Percentiles rank a stretch among this genome's conserved stretches.
Conservation (phyloP, 2,329 filamentous ascomycete species). For the Mollisia scopiformis region DNA sequence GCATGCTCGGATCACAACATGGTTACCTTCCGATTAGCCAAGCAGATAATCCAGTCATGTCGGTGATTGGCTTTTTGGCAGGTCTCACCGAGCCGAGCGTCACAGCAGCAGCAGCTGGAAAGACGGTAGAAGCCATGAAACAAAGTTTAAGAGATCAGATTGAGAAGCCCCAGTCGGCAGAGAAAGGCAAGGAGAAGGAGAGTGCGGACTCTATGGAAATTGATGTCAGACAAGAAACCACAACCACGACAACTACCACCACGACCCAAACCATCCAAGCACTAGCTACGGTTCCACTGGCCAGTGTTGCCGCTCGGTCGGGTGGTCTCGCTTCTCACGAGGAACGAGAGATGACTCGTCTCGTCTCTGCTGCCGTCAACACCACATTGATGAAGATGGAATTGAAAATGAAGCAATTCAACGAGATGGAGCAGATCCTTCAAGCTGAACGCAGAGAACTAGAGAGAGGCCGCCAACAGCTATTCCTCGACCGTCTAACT, state of each 20-base stretch:
- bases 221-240: slow-evolving; percentile 55
- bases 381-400: slow-evolving; percentile 94
- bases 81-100: slow-evolving; percentile 88
- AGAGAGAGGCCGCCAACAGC: slow-evolving; percentile 86
- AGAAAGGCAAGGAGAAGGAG: slow-evolving; percentile 60
- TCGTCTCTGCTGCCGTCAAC: slow-evolving; percentile 91
- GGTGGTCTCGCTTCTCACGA: slow-evolving; percentile 92
- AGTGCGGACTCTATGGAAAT: slow-evolving; percentile 66
- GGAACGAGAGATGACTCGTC: slow-evolving; percentile 92
- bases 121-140: slow-evolving; percentile 85
- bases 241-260: slow-evolving; percentile 51
- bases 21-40: slow-evolving; percentile 89
- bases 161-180: slow-evolving; percentile 58
- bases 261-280: slow-evolving; percentile 50
- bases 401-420: slow-evolving; percentile 93
- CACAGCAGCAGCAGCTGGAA: slow-evolving; percentile 87
- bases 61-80: slow-evolving; percentile 91
- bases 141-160: slow-evolving; percentile 78
- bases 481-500: slow-evolving; percentile 88
- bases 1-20: slow-evolving; percentile 71
- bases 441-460: slow-evolving; percentile 92
- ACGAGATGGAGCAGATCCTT: slow-evolving; percentile 91
- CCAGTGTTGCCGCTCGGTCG: slow-evolving; percentile 82
- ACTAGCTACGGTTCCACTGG: slow-evolving; percentile 79
- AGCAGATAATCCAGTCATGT: slow-evolving; percentile 94